Base-by-base conservation (phyloP, 2,329 filamentous ascomycete species). In the Fusarium tricinctum region DNA sequence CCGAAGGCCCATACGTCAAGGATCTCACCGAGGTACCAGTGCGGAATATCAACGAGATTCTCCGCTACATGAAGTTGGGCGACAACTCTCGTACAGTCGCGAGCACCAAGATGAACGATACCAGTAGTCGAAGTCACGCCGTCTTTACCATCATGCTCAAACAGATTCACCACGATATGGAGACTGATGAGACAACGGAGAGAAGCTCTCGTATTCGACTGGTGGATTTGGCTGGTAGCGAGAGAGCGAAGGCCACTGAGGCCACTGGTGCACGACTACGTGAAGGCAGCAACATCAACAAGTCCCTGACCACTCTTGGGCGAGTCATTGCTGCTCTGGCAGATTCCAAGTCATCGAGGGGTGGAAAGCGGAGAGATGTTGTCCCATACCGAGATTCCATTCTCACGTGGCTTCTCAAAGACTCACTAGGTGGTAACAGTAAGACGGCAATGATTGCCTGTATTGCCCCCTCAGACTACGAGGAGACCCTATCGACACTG, bases 391-490 rank as follows among this genome's bases (percentile, higher is more conserved):
- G 96, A 68, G 96, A 99, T 80, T 97, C 93, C 2, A 90, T 91
- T 71, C 81, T 91, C 51, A 91, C 88, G 1, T 91, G 95, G 95
- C 86, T 99, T 6, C 86, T 99, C 68, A 98, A 98, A 78, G 96
- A 99, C 79, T 97, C 92, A 2, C 85, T 99, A 0, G 96, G 96
- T 14, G 96, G 96, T 56, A 99, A 99, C 85, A 95, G 91, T 76
- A 99, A 98, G 81, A 99, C 96, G 12, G 96, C 96, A 66, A 99
- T 99, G 96, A 97, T 99, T 74, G 96, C 96, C 10, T 98, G 96
- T 78, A 97, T 99, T 72, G 91, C 94, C 7, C 96, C 96, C 0
- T 91, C 92, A 1, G 96, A 99, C 81, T 98, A 99, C 77, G 96
- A 99, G 58, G 96, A 99, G 78, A 99, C 96, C 0, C 86, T 99